Percentiles rank a stretch among this genome's conserved stretches.
Evolutionary conservation across 2,329 filamentous ascomycete species (phyloP).

Genomic region (Bipolaris oryzae): DNA sequence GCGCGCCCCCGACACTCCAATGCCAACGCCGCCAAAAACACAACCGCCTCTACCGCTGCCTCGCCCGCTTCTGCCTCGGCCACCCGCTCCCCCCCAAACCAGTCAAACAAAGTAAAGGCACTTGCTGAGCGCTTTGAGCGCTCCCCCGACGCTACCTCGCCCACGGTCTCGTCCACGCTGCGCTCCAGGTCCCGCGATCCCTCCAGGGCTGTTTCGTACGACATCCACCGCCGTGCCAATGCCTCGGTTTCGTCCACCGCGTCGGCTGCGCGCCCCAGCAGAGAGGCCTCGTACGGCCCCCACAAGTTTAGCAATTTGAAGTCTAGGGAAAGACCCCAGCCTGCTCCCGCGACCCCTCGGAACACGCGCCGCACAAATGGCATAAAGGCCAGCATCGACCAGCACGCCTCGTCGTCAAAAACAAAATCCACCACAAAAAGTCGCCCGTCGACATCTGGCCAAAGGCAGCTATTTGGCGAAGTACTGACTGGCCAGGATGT

Average conservation of each 20-base stretch:
- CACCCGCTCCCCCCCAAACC: conserved; percentile 28
- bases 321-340: conserved; percentile 44
- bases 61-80: conserved; percentile 35
- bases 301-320: conserved; percentile 48
- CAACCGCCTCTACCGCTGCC: conserved; percentile 36
- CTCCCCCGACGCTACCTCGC: conserved; percentile 32
- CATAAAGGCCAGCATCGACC: conserved; percentile 33
- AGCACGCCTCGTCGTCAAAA: conserved; percentile 31
- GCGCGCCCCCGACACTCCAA: conserved; percentile 37
- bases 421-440: conserved; percentile 33
- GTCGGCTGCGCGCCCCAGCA: conserved; percentile 35
- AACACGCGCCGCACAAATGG: conserved; percentile 34
- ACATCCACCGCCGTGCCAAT: conserved; percentile 19
- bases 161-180: conserved; percentile 26
- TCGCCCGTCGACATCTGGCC: conserved; percentile 29
- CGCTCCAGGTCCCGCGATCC: conserved; percentile 32
- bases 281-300: conserved; percentile 40
- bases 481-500: conserved; percentile 42
- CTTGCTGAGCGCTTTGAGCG: conserved; percentile 48
- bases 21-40: conserved; percentile 36
- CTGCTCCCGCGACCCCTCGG: conserved; percentile 39
- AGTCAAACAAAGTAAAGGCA: conserved; percentile 44
- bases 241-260: conserved; percentile 35
- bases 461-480: conserved; percentile 46
- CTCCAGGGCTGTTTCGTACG: conserved; percentile 19